Conservation (phyloP, 164 flowering plant species). For the Pachysandra terminalis region DNA sequence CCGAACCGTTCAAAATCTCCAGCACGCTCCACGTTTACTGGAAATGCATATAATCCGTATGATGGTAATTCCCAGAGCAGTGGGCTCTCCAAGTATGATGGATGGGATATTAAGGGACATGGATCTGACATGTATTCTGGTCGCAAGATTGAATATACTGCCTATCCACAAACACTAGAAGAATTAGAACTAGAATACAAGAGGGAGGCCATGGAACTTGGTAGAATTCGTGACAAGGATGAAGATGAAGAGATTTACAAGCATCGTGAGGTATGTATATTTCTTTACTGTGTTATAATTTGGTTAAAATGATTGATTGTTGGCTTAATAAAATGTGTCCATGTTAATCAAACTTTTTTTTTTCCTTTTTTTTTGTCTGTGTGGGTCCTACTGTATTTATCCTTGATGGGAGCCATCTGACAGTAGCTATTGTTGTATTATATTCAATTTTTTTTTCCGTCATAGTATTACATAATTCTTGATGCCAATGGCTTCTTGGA, state of each 20-base stretch:
- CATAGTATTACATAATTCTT: no score
- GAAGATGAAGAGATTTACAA: conserved; percentile 94
- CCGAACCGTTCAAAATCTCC: conserved; percentile 86
- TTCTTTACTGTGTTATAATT: background rate
- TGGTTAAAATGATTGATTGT: background rate
- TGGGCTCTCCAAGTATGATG: conserved; percentile 48
- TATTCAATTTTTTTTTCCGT: no score
- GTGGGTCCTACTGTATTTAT: background rate
- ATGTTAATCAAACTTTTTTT: background rate
- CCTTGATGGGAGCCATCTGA: no score
- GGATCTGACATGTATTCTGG: conserved; percentile 46
- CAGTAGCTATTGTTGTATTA: no score
- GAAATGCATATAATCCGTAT: conserved; percentile 49
- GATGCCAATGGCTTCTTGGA: no score
- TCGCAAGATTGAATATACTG: conserved; percentile 46
- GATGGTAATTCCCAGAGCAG: conserved; percentile 50
- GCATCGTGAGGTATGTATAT: conserved; percentile 82
- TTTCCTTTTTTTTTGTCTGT: no score
- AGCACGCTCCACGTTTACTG: conserved; percentile 36
- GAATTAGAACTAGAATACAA: conserved; percentile 83
- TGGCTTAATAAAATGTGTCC: background rate
- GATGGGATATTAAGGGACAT: conserved; percentile 65
- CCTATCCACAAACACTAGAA: conserved; percentile 62
- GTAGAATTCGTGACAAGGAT: conserved; percentile 76
- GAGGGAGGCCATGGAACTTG: conserved; percentile 82